Base-by-base conservation (phyloP, 148 eudicot genomes). In the Spergularia marina region DNA sequence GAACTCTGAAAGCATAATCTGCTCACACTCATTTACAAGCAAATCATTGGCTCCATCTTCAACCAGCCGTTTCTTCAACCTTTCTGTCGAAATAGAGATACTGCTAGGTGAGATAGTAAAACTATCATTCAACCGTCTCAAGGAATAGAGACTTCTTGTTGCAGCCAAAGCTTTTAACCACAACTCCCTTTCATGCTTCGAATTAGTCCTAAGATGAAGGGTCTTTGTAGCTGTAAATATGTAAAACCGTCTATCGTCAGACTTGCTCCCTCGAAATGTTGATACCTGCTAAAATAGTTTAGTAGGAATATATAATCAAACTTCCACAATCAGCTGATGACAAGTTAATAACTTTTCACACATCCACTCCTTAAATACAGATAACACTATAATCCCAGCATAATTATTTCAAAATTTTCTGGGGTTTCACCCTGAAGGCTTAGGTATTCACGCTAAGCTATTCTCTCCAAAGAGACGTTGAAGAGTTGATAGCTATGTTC, bases 141-240 rank as follows among this genome's bases (percentile, higher is more conserved):
- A 65, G 40, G 81, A 78, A 72, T 86, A 89, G 12, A 86, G 82
- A 77, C 85, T 86, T 76, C 86, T 81, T 11, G 87, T 73, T 55
- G 93, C 87, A 53, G 79, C 85, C 81, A 93, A 87, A 72, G 96
- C 96, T 82, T 88, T 86, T 68, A 93, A 79, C 98, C 98, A 93
- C 55, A 89, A 84, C 74, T 57, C 89, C 75, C 91, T 86, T 71
- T 91, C 92, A 74, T 71, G 85, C 76, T 83, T 85, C 30, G 89
- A 85, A 70, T 86, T 79, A 53, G 89, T 85, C 83, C 94, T 83
- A 59, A 93, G 80, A 82, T 93, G 98, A 83, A 93, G 98, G 23
- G 98, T 91, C 85, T 93, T 93, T 67, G 98, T 91, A 44, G 94
- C 91, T 75, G 98, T 93, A 78, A 93, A 91, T 83, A 93, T 85